A percentile compares a stretch with the other conserved stretches of the same genome.
Evolutionary conservation across 192 early-diverging fungal genomes (phyloP).

Genomic region (Pilobolus umbonatus): DNA sequence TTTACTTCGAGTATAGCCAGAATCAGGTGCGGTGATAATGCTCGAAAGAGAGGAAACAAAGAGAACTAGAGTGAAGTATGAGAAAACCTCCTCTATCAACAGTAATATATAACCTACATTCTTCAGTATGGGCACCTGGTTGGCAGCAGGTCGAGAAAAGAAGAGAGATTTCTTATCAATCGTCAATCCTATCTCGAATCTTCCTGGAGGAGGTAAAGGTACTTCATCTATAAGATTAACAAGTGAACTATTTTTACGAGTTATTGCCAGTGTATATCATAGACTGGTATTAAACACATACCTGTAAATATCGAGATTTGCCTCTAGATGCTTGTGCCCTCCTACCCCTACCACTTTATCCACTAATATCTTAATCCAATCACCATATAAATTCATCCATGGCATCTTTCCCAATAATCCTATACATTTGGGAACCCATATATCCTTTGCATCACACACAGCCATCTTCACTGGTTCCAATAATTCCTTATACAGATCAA

Average conservation of each 20-base stretch:
- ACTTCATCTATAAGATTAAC: constrained; percentile 69
- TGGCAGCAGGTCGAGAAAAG: constrained; percentile 68
- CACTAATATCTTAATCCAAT: constrained; percentile 68
- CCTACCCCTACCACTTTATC: constrained; percentile 49
- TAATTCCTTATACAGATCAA: constrained; percentile 57
- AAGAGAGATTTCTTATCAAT: constrained; percentile 59
- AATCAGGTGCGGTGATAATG: constrained; percentile 59
- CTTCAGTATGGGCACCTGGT: constrained; percentile 66
- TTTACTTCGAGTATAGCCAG: constrained; percentile 65
- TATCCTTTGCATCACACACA: constrained; percentile 50
- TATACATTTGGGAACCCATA: constrained; percentile 64
- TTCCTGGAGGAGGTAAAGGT: constrained; percentile 74
- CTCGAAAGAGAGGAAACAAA: constrained; percentile 66
- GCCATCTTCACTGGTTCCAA: constrained; percentile 54
- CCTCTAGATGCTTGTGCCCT: constrained; percentile 12
- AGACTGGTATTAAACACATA: no score
- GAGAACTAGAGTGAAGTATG: constrained; percentile 55
- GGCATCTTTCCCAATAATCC: constrained; percentile 70
- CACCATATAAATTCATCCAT: constrained; percentile 68
- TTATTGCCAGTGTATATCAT: no score
- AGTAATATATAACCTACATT: constrained; percentile 51
- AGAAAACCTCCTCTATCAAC: background rate
- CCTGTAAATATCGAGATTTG: constrained; percentile 18
- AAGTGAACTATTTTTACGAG: constrained; percentile 35
- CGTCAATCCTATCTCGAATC: constrained; percentile 66